These are phyloP conservation scores for Termitomyces titanicus DNA, from an alignment of 768 basidiomycete genomes.

Conservation along the genomic window DNA sequence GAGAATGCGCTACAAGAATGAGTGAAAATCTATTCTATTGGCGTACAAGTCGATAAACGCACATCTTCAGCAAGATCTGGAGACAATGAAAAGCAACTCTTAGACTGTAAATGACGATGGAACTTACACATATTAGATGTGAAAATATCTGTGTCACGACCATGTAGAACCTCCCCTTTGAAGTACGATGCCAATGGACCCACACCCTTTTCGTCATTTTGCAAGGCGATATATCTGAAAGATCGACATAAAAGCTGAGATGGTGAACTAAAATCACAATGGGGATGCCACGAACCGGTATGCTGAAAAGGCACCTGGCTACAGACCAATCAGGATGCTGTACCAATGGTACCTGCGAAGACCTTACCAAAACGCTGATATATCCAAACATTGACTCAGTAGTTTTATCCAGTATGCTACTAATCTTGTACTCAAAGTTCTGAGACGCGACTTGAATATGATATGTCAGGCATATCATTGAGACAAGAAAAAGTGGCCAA, in stretches of 20 bases:
- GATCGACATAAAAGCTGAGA: not conserved
- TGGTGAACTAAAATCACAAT: not conserved
- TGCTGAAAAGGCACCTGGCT: constrained; percentile 95
- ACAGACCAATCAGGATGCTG: not conserved
- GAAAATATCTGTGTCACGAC: constrained; percentile 86
- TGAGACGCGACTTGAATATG: constrained; percentile 75
- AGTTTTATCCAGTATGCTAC: constrained; percentile 88
- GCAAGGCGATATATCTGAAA: constrained; percentile 76
- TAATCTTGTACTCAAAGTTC: constrained; percentile 94
- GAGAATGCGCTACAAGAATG: constrained; percentile 60
- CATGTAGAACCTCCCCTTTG: constrained; percentile 87
- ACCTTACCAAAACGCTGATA: constrained; percentile 81
- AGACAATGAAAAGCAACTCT: constrained; percentile 1
- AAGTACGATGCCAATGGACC: constrained; percentile 97
- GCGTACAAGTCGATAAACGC: constrained; percentile 17
- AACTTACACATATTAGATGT: constrained; percentile 93
- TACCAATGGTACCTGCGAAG: not conserved
- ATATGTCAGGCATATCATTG: not conserved
- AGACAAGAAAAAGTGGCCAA: constrained; percentile 25
- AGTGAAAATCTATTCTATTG: constrained; percentile 15
- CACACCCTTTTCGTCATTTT: constrained; percentile 75
- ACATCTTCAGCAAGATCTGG: constrained; percentile 89
- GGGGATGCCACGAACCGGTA: constrained; percentile 46
- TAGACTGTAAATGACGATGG: not conserved
- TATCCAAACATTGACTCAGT: constrained; percentile 92